Evolutionary conservation across 2,329 filamentous ascomycete species (phyloP).

Genomic region (Colletotrichum viniferum): DNA sequence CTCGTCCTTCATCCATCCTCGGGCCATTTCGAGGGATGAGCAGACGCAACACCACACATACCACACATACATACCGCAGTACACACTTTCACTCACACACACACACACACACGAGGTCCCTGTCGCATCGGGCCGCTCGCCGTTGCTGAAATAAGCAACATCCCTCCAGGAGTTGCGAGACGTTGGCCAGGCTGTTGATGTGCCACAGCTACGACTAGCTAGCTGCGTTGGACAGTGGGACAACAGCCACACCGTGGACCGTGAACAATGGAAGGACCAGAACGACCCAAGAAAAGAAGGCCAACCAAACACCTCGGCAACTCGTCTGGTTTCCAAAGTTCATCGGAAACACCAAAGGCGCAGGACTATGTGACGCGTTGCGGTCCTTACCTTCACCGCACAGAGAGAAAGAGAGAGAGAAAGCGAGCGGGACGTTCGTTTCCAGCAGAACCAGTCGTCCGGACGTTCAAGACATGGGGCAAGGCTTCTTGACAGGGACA

Average conservation of each 20-base stretch:
- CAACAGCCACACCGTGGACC: neutral
- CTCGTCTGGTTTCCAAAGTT: neutral
- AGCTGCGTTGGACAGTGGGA: neutral
- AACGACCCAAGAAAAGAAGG: neutral
- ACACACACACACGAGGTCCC: neutral
- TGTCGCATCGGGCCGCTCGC: neutral
- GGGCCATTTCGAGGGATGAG: neutral
- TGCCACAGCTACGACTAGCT: neutral
- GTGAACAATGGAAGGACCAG: neutral
- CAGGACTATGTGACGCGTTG: neutral
- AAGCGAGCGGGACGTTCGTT: slow-evolving; percentile 2
- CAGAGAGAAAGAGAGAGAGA: neutral
- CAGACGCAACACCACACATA: neutral
- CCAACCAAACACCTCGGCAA: neutral
- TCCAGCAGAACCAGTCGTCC: neutral
- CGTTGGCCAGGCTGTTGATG: neutral
- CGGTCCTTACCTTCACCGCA: neutral
- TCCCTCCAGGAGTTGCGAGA: neutral
- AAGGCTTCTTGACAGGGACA: neutral
- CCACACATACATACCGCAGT: neutral
- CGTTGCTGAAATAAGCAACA: neutral
- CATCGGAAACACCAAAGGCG: neutral
- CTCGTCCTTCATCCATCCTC: neutral
- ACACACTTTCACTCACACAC: neutral
- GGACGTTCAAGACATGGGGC: neutral